Conservation (phyloP, 164 flowering plant genomes). For the Stephania japonica region DNA sequence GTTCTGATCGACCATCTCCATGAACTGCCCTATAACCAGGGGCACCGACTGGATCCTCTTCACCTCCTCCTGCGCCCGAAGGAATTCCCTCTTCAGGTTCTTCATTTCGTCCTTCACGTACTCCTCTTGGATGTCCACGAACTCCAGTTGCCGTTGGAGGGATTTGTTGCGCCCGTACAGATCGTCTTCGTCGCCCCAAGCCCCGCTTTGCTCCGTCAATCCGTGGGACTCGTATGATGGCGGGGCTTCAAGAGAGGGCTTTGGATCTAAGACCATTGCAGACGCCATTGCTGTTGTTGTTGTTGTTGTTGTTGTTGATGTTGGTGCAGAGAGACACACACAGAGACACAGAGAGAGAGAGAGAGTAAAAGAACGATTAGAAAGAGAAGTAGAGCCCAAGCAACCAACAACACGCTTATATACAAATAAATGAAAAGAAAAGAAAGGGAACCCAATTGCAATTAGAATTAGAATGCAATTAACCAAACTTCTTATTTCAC, state of each 20-base stretch:
- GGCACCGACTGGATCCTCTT: conserved; percentile 97
- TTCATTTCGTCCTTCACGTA: conserved; percentile 92
- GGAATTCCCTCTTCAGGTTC: conserved; percentile 80
- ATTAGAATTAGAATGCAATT: no score
- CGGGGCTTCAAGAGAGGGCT: conserved; percentile 33
- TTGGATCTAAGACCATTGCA: conserved; percentile 44
- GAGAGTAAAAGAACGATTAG: no score
- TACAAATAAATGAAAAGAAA: no score
- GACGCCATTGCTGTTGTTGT: conserved; percentile 17
- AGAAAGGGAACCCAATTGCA: no score
- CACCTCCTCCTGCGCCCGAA: conserved; percentile 93
- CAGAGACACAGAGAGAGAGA: neutral
- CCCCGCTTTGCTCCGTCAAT: conserved; percentile 7
- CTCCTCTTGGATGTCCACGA: conserved; percentile 90
- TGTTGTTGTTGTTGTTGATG: neutral
- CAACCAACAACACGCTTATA: no score
- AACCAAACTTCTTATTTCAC: no score
- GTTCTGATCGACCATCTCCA: conserved; percentile 74
- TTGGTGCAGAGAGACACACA: no score
- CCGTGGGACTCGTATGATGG: conserved; percentile 23
- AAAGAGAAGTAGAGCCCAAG: neutral
- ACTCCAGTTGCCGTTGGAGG: conserved; percentile 79
- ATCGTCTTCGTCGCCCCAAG: conserved; percentile 56
- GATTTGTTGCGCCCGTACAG: conserved; percentile 71
- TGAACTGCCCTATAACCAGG: conserved; percentile 91